A percentile compares a stretch with the other conserved stretches of the same genome.
phyloP scores from a whole-genome alignment of 148 eudicot species.

The Nepenthes gracilis region DNA sequence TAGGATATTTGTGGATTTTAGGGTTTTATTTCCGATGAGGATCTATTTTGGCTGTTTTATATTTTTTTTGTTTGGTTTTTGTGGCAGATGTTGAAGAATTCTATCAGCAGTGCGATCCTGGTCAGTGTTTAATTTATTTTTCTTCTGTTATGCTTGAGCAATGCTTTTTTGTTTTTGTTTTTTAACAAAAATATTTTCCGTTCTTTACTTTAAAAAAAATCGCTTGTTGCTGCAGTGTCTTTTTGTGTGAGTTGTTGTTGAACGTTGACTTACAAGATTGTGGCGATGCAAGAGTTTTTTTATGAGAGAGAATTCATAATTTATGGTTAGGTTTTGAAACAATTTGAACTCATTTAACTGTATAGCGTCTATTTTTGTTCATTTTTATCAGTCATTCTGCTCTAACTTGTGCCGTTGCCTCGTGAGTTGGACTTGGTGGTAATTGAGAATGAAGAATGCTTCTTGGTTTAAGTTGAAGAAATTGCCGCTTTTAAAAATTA shows the following conservation, averaged over 20 bases:
- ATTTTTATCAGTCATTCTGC: no score
- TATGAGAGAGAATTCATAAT: no score
- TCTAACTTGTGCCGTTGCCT: no score
- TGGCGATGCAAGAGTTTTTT: slow-evolving; percentile 2
- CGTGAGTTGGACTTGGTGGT: no score
- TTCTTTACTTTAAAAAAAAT: background rate
- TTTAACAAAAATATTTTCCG: background rate
- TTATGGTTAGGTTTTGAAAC: no score
- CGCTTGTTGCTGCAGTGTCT: background rate
- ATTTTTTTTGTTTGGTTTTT: background rate
- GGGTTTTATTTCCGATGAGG: background rate
- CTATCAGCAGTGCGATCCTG: slow-evolving; percentile 26
- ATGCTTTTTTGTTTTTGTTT: background rate
- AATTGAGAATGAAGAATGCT: no score
- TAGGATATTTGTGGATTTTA: background rate
- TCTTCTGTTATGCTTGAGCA: background rate
- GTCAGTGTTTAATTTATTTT: slow-evolving; percentile 8
- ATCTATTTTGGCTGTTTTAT: background rate
- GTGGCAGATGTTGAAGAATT: slow-evolving; percentile 23
- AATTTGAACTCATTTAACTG: no score
- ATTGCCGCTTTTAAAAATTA: no score
- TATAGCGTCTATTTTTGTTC: no score
- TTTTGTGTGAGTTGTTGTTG: background rate
- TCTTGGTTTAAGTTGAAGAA: no score
- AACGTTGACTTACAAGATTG: slow-evolving; percentile 2